Evolutionary conservation across 2,329 filamentous ascomycete species (phyloP), one percentile per base, ranked within the genome.

Genomic region (Magnaporthales sp.): DNA sequence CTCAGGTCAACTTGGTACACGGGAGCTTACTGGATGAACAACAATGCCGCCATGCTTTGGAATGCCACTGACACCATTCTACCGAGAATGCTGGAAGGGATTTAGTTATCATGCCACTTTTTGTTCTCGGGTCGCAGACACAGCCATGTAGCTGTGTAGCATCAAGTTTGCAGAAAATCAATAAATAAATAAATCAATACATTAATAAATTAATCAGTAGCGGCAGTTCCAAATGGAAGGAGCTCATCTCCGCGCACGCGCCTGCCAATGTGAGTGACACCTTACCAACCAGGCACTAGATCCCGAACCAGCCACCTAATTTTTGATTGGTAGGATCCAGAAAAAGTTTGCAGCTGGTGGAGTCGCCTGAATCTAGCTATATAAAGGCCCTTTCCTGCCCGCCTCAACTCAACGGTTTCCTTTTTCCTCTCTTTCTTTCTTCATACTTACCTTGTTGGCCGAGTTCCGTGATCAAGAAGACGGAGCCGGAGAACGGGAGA

Each of bases 361-460:
- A 51, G 38, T 9, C 38, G 38, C 38, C 19, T 51, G 10, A 51
- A 51, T n/a, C n/a, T n/a, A 51, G 5, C 38, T 51, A 51, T 51
- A 19, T 51, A 51, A 51, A 51, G 38, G 5, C 38, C n/a, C 38
- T 51, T 19, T n/a, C 2, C 5, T 51, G 15, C 38, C 38, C 38
- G 5, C 3, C 15, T 19, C 19, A n/a, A n/a, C 19, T 51, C 8
- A 19, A 51, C 8, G n/a, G n/a, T n/a, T n/a, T 19, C 19, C 15
- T 31, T 5, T 60, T 67, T 62, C 27, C 31, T 54, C n/a, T 62
- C 46, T 51, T 65, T 67, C 65, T 54, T 38, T 67, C 63, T 65
- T 65, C 66, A 67, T 67, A 67, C 80, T 82, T 83, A 82, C 79
- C 80, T 83, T 83, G 75, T 77, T 75, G 74, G 74, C 76, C 64